Conservation (phyloP, 2,329 filamentous ascomycete genomes). For the Cytospora piceae region DNA sequence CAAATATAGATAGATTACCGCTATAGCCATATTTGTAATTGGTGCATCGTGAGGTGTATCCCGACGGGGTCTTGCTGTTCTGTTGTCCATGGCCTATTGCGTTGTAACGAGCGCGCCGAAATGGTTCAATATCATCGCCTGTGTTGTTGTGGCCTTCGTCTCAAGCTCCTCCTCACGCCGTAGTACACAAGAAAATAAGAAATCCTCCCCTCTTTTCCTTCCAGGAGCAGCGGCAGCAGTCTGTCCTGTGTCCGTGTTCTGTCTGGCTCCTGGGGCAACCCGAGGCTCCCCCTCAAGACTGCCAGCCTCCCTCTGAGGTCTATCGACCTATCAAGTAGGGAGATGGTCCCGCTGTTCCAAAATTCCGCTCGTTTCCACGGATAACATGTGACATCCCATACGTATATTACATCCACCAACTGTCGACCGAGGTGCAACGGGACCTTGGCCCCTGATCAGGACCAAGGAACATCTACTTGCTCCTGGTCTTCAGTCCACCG, state of each 20-base stretch:
- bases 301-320: conserved; percentile 11
- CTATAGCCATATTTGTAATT: conserved; percentile 23
- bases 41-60: conserved; percentile 9
- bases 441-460: background rate
- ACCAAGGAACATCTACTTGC: background rate
- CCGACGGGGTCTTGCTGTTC: conserved; percentile 15
- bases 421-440: background rate
- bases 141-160: conserved; percentile 10
- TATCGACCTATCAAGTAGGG: conserved; percentile 6
- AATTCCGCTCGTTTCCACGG: conserved; percentile 9
- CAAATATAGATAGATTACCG: conserved; percentile 19
- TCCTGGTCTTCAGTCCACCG: conserved; percentile 1
- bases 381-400: background rate
- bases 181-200: conserved; percentile 28
- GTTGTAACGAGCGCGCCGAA: conserved; percentile 24
- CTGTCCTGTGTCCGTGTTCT: conserved; percentile 21
- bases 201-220: conserved; percentile 9
- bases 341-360: conserved; percentile 18
- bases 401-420: conserved; percentile 20
- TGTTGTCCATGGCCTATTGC: conserved; percentile 9
- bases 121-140: conserved; percentile 23
- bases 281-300: background rate
- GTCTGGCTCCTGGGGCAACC: conserved; percentile 12
- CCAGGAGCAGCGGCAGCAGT: conserved; percentile 20
- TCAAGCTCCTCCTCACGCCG: conserved; percentile 23